Percentiles rank a stretch among this genome's conserved stretches.
Conservation (phyloP, 495 filamentous ascomycete genomes). For the Aspergillus asperescens region DNA sequence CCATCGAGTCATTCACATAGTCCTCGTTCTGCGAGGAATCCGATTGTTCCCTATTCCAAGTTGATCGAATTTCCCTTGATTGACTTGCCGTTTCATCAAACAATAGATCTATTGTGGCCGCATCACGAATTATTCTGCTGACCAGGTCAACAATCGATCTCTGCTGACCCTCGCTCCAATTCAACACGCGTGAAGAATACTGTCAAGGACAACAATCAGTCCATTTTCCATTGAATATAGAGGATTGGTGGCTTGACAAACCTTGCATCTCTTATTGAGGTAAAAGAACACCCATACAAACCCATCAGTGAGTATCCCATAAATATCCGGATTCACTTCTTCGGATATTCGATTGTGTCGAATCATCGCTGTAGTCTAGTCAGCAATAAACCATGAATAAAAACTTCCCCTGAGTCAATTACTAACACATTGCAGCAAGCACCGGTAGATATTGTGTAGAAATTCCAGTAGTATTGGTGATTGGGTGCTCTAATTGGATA, state of each 20-base stretch:
- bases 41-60: not conserved
- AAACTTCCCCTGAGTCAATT: not conserved
- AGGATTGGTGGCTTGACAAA: not conserved
- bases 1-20: not conserved
- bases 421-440: conserved; percentile 2
- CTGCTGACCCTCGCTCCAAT: not conserved
- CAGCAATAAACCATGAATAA: not conserved
- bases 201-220: not conserved
- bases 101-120: not conserved
- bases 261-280: not conserved
- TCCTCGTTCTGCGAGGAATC: not conserved
- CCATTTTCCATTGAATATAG: not conserved
- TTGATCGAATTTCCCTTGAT: not conserved
- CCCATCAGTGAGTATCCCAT: not conserved
- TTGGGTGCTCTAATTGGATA: not conserved
- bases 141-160: not conserved
- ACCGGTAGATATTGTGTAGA: not conserved
- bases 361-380: not conserved
- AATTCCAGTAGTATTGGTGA: not conserved
- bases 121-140: conserved; percentile 1
- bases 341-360: not conserved
- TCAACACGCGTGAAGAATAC: conserved; percentile 1
- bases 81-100: not conserved
- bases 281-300: not conserved
- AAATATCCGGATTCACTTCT: not conserved